Percentiles rank a stretch among this genome's conserved stretches.
Evolutionary conservation across 208 protist species (phyloP).

Genomic region (Leishmania tarentolae): DNA sequence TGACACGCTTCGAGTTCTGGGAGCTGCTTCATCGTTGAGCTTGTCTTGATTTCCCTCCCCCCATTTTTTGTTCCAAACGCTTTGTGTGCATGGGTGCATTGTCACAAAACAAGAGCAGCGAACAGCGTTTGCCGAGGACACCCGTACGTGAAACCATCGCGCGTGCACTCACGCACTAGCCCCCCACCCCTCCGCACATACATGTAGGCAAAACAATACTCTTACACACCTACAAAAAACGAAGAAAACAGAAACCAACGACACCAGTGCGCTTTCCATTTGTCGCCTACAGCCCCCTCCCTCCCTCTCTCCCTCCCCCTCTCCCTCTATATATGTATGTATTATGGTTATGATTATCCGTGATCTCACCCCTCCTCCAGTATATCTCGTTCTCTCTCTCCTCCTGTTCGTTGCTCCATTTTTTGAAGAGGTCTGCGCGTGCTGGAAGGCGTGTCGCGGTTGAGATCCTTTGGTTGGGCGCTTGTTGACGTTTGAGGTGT

Average conservation of each 20-base stretch:
- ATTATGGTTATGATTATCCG: neutral
- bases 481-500: neutral
- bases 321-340: neutral
- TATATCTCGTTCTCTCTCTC: neutral
- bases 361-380: neutral
- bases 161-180: neutral
- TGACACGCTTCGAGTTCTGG: neutral
- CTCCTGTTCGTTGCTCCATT: neutral
- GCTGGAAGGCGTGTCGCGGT: too few relatives aligned
- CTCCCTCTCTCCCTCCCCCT: neutral
- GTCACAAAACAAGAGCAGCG: too few relatives aligned
- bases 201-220: neutral
- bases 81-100: too few relatives aligned
- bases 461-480: too few relatives aligned
- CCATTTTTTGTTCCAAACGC: too few relatives aligned
- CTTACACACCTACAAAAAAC: neutral
- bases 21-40: neutral
- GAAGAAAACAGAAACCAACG: neutral
- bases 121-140: neutral
- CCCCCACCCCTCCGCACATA: too few relatives aligned
- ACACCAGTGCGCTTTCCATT: neutral
- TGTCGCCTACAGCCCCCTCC: neutral
- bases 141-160: neutral
- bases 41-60: too few relatives aligned
- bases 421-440: neutral